Base-by-base conservation (phyloP, 768 basidiomycete species). In the Mycena epipterygia region DNA sequence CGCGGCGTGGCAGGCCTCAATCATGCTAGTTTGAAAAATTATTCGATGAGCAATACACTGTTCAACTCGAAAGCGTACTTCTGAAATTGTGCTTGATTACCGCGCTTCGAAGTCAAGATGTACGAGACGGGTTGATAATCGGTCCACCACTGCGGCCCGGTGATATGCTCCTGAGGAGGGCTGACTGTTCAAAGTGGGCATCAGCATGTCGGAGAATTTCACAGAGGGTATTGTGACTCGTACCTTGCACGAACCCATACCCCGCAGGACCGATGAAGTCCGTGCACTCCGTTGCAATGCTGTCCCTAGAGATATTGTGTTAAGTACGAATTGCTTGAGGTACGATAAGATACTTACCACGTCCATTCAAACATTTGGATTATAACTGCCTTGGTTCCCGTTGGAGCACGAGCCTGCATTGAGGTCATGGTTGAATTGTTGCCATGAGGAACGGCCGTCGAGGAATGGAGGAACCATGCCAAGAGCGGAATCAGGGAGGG, bases 121-220 rank as follows among this genome's bases (percentile, higher is more conserved):
- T 92, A 91, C 1, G 90, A 91, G 0, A 91, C 90, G 5, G 89
- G 88, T 79, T 86, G 91, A 74, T 93, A 92, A 75, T 92, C 91
- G 0, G 91, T 92, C 91, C 91, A 93, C 91, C 91, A 93, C 73
- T 91, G 85, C 3, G 80, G 14, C 4, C 91, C 91, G 19, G 79
- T 73, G 48, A 91, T 79, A 72, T 91, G 90, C 72, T 92, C 91
- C 65, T 84, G 83, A 3, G 90, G 83, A 0, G 89, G 89, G 75
- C 85, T 86, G 53, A 84, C 85, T 85, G n/a, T n/a, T n/a, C n/a
- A n/a, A n/a, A n/a, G n/a, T n/a, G n/a, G n/a, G n/a, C n/a, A n/a
- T n/a, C n/a, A n/a, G 68, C 25, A 48, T 12, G 25, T 27, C n/a
- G n/a, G n/a, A 4, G 25, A 17, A 51, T 42, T 14, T 14, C 49